These are phyloP conservation scores for Apiospora marii DNA, from an alignment of 2,329 filamentous ascomycete genomes.

Conservation along the genomic window DNA sequence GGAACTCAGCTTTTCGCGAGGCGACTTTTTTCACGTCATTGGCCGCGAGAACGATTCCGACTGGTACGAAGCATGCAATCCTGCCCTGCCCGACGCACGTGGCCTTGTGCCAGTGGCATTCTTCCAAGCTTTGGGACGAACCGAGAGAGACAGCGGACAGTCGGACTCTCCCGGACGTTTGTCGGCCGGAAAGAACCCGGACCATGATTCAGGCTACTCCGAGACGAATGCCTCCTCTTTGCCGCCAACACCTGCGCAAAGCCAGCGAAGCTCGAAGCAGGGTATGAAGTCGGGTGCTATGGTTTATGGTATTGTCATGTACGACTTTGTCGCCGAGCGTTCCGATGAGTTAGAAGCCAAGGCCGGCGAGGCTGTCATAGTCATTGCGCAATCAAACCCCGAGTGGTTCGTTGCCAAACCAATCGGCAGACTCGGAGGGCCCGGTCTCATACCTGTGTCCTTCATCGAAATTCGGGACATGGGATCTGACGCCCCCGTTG, in stretches of 20 bases:
- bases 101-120: slow-evolving; percentile 93
- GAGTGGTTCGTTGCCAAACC: slow-evolving; percentile 99
- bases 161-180: slow-evolving; percentile 62
- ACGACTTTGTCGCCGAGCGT: slow-evolving; percentile 93
- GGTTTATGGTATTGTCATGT: slow-evolving; percentile 97
- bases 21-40: slow-evolving; percentile 98
- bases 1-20: slow-evolving; percentile 89
- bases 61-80: slow-evolving; percentile 99
- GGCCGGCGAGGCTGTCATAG: slow-evolving; percentile 94
- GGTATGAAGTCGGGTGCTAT: slow-evolving; percentile 74
- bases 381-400: slow-evolving; percentile 97
- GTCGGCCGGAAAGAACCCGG: slow-evolving; percentile 65
- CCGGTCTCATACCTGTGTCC: slow-evolving; percentile 93
- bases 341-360: slow-evolving; percentile 97
- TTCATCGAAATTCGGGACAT: slow-evolving; percentile 98
- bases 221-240: slow-evolving; percentile 53
- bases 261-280: slow-evolving; percentile 59
- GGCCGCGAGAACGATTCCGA: slow-evolving; percentile 91
- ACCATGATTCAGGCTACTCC: slow-evolving; percentile 92
- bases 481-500: slow-evolving; percentile 82
- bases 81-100: slow-evolving; percentile 82
- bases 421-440: slow-evolving; percentile 95
- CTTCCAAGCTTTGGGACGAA: slow-evolving; percentile 92
- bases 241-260: slow-evolving; percentile 44
- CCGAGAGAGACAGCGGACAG: slow-evolving; percentile 85